Percentiles rank a stretch among this genome's conserved stretches.
Conservation (phyloP, 257 asterid species). For the Solanum ossicruentum region DNA sequence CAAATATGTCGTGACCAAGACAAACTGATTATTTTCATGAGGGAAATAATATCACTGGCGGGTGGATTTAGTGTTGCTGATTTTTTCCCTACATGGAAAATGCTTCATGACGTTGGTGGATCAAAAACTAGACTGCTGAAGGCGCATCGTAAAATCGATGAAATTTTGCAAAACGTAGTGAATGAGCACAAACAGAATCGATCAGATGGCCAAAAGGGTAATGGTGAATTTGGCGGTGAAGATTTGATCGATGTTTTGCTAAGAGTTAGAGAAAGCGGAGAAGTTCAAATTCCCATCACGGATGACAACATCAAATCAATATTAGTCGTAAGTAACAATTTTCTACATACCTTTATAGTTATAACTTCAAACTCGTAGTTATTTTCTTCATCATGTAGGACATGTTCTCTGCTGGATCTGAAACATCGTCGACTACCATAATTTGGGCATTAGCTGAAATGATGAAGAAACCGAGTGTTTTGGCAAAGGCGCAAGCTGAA, state of each 20-base stretch:
- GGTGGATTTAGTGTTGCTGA: not conserved
- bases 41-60: not conserved
- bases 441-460: constrained; percentile 13
- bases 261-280: not conserved
- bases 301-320: constrained; percentile 5
- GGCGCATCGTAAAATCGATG: not conserved
- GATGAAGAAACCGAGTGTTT: constrained; percentile 7
- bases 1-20: not conserved
- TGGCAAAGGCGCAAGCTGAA: constrained; percentile 10
- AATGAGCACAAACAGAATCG: constrained; percentile 1
- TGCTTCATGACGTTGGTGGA: not conserved
- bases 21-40: not conserved
- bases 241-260: constrained; percentile 5
- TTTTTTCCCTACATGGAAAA: not conserved
- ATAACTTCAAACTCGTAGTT: not conserved
- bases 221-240: not conserved
- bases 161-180: not conserved
- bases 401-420: constrained; percentile 1
- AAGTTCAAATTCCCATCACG: not conserved
- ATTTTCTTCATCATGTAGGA: not conserved
- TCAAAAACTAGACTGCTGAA: not conserved
- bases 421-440: not conserved
- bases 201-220: not conserved
- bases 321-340: not conserved
- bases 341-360: too few species aligned